phyloP scores from a whole-genome alignment of 208 protist genomes.

The Trypanosoma platydactyli region DNA sequence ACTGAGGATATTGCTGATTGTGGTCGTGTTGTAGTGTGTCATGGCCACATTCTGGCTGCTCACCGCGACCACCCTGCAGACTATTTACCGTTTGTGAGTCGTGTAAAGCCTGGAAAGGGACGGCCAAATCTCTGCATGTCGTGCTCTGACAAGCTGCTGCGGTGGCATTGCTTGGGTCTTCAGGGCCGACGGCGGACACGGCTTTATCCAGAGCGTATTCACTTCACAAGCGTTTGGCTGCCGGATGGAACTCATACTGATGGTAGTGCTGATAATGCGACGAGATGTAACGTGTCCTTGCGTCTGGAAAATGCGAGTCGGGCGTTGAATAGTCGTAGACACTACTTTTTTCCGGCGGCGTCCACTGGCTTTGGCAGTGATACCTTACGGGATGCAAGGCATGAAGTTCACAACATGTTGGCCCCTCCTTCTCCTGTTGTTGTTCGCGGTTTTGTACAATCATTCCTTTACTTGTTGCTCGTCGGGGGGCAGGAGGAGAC shows the following conservation, averaged over 20 bases:
- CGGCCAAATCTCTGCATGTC: slow-evolving; percentile 82
- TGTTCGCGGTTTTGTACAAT: slow-evolving; percentile 16
- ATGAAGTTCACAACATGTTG: background rate
- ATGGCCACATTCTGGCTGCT: slow-evolving; percentile 42
- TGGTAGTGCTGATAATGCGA: background rate
- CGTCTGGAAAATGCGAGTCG: background rate
- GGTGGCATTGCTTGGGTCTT: slow-evolving; percentile 72
- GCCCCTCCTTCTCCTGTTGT: slow-evolving; percentile 5
- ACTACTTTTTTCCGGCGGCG: background rate
- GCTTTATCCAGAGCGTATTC: slow-evolving; percentile 49
- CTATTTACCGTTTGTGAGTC: slow-evolving; percentile 20
- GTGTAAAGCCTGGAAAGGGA: slow-evolving; percentile 89
- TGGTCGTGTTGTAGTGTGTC: background rate
- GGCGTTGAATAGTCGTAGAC: slow-evolving; percentile 21
- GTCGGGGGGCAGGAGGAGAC: background rate
- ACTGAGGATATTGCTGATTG: background rate
- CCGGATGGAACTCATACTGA: background rate
- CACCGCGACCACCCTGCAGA: slow-evolving; percentile 40
- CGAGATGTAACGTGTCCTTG: background rate
- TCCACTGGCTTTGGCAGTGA: background rate
- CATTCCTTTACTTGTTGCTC: slow-evolving; percentile 5
- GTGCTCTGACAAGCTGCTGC: slow-evolving; percentile 89
- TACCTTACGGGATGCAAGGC: background rate
- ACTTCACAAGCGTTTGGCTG: slow-evolving; percentile 40
- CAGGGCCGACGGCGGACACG: slow-evolving; percentile 48